Evolutionary conservation across 2,329 filamentous ascomycete species (phyloP).

Genomic region (Cladosporium sp.): DNA sequence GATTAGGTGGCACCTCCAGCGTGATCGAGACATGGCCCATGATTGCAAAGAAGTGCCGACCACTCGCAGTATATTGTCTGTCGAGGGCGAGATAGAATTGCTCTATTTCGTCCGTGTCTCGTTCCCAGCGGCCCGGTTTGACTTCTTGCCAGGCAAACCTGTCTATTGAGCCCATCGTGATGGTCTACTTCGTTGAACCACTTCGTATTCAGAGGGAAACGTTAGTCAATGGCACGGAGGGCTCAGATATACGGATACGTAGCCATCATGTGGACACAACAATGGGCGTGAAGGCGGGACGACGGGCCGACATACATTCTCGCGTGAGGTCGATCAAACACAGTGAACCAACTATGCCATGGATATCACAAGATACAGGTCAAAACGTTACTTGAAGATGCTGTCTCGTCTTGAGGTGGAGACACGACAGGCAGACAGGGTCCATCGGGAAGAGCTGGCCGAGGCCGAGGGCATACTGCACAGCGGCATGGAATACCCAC

Average conservation of each 20-base stretch:
- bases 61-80: background rate
- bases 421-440: too few relatives aligned
- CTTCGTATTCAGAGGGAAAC: background rate
- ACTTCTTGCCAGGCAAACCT: constrained; percentile 6
- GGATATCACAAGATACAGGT: background rate
- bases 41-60: constrained; percentile 5
- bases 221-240: background rate
- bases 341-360: too few relatives aligned
- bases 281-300: too few relatives aligned
- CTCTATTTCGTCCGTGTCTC: constrained; percentile 4
- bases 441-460: too few relatives aligned
- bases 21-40: constrained; percentile 6
- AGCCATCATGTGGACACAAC: background rate
- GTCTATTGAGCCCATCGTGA: constrained; percentile 1
- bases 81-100: constrained; percentile 3
- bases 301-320: background rate
- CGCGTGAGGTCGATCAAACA: background rate
- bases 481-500: too few relatives aligned
- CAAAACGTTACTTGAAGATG: too few relatives aligned
- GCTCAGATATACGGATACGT: background rate
- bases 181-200: background rate
- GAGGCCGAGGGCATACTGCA: too few relatives aligned
- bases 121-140: background rate
- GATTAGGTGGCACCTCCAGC: background rate
- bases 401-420: too few relatives aligned